Conservation (phyloP, 495 filamentous ascomycete species). For the Podospora pseudopauciseta region DNA sequence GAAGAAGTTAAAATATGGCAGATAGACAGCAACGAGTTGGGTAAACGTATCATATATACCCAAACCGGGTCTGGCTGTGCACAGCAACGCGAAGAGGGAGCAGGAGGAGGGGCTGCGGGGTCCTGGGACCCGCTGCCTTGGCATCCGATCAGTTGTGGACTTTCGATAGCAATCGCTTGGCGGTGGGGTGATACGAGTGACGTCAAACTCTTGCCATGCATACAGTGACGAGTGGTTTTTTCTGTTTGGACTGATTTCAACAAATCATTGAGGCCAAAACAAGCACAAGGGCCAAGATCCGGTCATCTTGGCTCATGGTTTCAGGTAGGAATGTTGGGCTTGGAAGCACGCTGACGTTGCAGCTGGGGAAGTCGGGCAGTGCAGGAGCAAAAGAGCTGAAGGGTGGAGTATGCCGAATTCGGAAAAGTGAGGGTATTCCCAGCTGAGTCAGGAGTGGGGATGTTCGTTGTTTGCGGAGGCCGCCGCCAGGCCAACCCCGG, state of each 20-base stretch:
- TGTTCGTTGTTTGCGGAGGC: not conserved
- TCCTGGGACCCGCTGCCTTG: not conserved
- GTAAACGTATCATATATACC: constrained; percentile 2
- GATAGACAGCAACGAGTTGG: not conserved
- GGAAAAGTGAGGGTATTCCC: not conserved
- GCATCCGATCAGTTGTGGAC: constrained; percentile 1
- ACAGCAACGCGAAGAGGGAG: not conserved
- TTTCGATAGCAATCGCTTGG: constrained; percentile 1
- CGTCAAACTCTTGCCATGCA: not conserved
- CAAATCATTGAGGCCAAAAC: not conserved
- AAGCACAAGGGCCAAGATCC: not conserved
- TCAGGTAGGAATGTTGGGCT: not conserved
- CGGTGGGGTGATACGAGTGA: constrained; percentile 2
- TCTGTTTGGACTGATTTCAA: not conserved
- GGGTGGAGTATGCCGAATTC: not conserved
- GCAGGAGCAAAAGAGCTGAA: not conserved
- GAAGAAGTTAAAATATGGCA: not conserved
- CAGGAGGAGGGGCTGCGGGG: not conserved
- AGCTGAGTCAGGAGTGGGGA: not conserved
- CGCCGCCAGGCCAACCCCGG: not conserved
- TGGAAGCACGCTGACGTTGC: not conserved
- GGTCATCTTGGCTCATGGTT: not conserved
- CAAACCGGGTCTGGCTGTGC: not conserved
- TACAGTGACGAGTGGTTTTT: not conserved
- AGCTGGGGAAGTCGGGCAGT: not conserved